Percentiles rank a stretch among this genome's conserved stretches.
These are phyloP conservation scores for Stemphylium lycopersici DNA, from an alignment of 2,329 filamentous ascomycete species.

Conservation along the genomic window DNA sequence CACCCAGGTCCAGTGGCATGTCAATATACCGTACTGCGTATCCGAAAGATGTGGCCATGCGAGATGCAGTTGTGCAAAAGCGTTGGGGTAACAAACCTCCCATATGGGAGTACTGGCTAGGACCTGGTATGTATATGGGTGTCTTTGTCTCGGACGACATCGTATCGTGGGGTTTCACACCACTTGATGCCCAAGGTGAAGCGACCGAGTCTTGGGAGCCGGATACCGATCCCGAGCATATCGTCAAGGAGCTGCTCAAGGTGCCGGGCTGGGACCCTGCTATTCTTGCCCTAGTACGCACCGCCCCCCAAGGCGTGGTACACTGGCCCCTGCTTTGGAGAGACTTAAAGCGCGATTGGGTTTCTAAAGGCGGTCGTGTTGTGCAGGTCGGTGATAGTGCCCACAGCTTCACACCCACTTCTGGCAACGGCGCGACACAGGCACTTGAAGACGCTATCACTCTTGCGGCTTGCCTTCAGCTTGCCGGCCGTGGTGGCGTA, in stretches of 20 bases:
- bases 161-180: slow-evolving; percentile 8
- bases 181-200: not conserved
- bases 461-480: not conserved
- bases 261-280: slow-evolving; percentile 11
- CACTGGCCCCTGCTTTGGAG: slow-evolving; percentile 60
- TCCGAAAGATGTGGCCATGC: slow-evolving; percentile 2
- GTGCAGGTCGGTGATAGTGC: slow-evolving; percentile 58
- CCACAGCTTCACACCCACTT: slow-evolving; percentile 58
- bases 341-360: slow-evolving; percentile 56
- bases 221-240: not conserved
- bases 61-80: not conserved
- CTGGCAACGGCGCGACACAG: slow-evolving; percentile 52
- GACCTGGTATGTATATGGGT: slow-evolving; percentile 10
- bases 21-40: slow-evolving; percentile 5
- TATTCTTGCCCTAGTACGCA: not conserved
- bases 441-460: not conserved
- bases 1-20: slow-evolving; percentile 8
- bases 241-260: slow-evolving; percentile 2
- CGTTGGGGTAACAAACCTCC: not conserved
- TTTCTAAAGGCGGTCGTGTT: slow-evolving; percentile 31
- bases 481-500: not conserved
- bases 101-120: slow-evolving; percentile 6
- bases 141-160: slow-evolving; percentile 5
- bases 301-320: slow-evolving; percentile 32
- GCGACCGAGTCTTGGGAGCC: slow-evolving; percentile 11